Percentiles rank a stretch among this genome's conserved stretches.
These are phyloP conservation scores for Marasmius tenuissimus DNA, from an alignment of 1,284 basidiomycete genomes.

Conservation along the genomic window DNA sequence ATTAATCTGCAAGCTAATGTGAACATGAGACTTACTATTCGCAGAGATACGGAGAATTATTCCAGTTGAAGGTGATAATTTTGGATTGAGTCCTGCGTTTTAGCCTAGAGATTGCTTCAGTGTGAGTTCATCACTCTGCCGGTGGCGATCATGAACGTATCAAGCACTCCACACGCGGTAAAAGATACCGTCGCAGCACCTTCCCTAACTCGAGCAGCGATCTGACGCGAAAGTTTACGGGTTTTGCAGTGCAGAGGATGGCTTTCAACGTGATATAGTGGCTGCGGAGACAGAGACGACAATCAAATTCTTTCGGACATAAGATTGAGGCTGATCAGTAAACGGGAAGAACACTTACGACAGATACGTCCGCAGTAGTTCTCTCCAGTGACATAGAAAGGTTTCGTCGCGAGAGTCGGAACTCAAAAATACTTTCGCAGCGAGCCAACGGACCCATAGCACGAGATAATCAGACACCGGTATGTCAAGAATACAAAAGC, in stretches of 20 bases:
- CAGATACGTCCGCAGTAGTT: constrained; percentile 68
- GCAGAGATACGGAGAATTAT: neutral
- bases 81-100: neutral
- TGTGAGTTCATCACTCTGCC: neutral
- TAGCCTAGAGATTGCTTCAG: neutral
- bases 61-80: neutral
- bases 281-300: constrained; percentile 41
- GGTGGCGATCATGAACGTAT: no score
- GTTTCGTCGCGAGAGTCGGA: constrained; percentile 58
- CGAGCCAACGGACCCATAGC: constrained; percentile 51
- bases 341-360: constrained; percentile 36
- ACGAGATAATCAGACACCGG: constrained; percentile 59
- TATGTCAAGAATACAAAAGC: neutral
- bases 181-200: no score
- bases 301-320: neutral
- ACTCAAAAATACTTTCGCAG: constrained; percentile 53
- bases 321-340: neutral
- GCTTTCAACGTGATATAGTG: no score
- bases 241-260: no score
- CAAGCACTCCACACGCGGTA: no score
- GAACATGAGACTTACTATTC: neutral
- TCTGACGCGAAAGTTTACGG: no score
- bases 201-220: no score
- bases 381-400: constrained; percentile 63
- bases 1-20: no score